Conservation (phyloP, 2,329 filamentous ascomycete species). For the Epichloe bromicola region DNA sequence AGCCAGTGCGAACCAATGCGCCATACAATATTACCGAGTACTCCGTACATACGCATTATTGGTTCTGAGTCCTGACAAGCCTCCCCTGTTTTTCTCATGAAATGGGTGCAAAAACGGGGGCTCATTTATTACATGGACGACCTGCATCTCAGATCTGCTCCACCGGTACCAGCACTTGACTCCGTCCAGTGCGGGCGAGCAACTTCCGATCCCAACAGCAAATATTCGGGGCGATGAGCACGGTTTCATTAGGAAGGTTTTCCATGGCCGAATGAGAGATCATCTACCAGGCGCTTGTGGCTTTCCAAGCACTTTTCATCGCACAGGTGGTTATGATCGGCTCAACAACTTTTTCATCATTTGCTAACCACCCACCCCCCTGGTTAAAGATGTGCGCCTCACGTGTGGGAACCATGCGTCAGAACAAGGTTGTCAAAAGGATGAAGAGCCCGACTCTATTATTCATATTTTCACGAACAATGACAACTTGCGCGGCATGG, state of each 20-base stretch:
- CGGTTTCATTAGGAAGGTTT: too few relatives aligned
- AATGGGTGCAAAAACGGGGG: not conserved
- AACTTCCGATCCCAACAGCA: too few relatives aligned
- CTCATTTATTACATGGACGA: not conserved
- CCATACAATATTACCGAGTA: too few relatives aligned
- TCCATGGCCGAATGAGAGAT: not conserved
- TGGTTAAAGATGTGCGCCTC: not conserved
- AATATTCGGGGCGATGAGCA: too few relatives aligned
- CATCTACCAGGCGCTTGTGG: not conserved
- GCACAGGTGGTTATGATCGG: not conserved
- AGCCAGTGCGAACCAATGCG: too few relatives aligned
- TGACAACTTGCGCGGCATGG: too few relatives aligned
- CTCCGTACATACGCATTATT: too few relatives aligned
- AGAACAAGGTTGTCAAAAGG: too few relatives aligned
- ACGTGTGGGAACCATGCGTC: not conserved
- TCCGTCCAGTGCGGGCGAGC: too few relatives aligned
- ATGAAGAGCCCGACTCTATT: too few relatives aligned
- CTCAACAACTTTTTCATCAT: not conserved
- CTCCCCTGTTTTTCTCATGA: not conserved
- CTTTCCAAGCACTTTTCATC: not conserved
- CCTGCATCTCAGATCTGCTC: not conserved
- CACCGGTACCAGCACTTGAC: too few relatives aligned
- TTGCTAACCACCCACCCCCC: not conserved
- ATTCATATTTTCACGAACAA: too few relatives aligned
- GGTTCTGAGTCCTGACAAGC: not conserved